Percentiles rank a stretch among this genome's conserved stretches.
phyloP scores from a whole-genome alignment of 768 basidiomycete genomes.

The Collybiopsis luxurians region DNA sequence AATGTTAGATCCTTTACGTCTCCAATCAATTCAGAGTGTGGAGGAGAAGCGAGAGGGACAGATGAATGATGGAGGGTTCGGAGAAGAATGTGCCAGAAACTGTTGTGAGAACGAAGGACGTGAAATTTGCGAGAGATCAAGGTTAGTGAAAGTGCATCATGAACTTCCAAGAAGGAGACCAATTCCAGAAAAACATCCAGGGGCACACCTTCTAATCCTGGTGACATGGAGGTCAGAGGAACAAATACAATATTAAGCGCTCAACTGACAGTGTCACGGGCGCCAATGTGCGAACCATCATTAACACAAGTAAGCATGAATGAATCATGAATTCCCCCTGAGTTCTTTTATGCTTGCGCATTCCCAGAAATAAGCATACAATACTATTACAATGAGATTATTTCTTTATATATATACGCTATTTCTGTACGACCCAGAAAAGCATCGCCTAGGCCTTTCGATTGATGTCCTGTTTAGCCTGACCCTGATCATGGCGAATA shows the following conservation, averaged over 20 bases:
- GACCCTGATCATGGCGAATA: slow-evolving; percentile 16
- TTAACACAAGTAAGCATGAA: no score
- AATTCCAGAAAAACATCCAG: background rate
- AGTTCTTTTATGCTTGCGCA: no score
- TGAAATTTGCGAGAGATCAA: background rate
- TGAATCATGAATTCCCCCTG: no score
- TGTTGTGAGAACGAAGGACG: background rate
- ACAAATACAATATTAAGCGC: no score
- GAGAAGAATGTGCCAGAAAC: background rate
- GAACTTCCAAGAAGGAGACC: background rate
- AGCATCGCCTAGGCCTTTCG: background rate
- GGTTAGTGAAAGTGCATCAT: background rate
- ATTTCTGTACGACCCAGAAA: no score
- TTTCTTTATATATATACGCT: no score
- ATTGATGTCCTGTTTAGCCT: slow-evolving; percentile 16
- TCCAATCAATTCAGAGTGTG: background rate
- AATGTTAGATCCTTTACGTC: background rate
- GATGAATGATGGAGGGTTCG: background rate
- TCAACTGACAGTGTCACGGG: no score
- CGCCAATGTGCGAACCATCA: no score
- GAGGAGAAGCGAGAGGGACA: slow-evolving; percentile 1
- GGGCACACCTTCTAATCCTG: background rate
- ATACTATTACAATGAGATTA: no score
- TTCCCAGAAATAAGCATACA: no score
- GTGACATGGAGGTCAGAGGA: no score